Conservation (phyloP, 768 basidiomycete genomes). For the Infundibulicybe gibba region DNA sequence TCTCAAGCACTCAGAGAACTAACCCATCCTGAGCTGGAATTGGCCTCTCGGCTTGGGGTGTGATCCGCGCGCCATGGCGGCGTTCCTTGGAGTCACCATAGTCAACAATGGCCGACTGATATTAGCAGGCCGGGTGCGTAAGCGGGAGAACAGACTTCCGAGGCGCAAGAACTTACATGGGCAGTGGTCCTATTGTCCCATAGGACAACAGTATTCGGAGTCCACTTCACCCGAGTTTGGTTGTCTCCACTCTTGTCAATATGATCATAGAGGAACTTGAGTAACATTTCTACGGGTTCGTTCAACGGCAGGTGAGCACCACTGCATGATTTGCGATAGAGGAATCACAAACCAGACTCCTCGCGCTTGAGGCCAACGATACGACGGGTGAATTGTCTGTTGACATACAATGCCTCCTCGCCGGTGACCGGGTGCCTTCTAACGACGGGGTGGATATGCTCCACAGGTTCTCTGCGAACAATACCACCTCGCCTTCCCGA, state of each 20-base stretch:
- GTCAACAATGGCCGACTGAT: slow-evolving; percentile 72
- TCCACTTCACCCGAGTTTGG: slow-evolving; percentile 76
- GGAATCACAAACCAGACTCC: slow-evolving; percentile 58
- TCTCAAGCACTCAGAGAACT: slow-evolving; percentile 27
- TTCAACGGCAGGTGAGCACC: slow-evolving; percentile 4
- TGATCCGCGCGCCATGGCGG: slow-evolving; percentile 77
- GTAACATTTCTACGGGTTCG: slow-evolving; percentile 51
- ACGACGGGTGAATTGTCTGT: slow-evolving; percentile 75
- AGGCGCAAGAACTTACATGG: slow-evolving; percentile 41
- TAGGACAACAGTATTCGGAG: slow-evolving; percentile 70
- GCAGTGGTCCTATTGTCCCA: slow-evolving; percentile 82
- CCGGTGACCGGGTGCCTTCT: slow-evolving; percentile 83
- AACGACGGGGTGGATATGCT: slow-evolving; percentile 76
- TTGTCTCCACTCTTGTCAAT: slow-evolving; percentile 78
- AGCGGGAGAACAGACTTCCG: too few species aligned
- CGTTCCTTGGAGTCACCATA: slow-evolving; percentile 60
- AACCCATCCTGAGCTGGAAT: slow-evolving; percentile 58
- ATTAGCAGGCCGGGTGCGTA: background rate
- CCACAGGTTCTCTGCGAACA: slow-evolving; percentile 80
- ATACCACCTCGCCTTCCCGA: slow-evolving; percentile 69
- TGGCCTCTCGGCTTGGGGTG: slow-evolving; percentile 79
- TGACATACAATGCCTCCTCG: slow-evolving; percentile 84
- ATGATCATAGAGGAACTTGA: slow-evolving; percentile 70
- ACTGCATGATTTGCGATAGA: background rate
- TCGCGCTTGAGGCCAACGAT: slow-evolving; percentile 86